These are phyloP conservation scores for Dujonia santamariae DNA, from an alignment of 1,139 yeast genomes.

Conservation along the genomic window DNA sequence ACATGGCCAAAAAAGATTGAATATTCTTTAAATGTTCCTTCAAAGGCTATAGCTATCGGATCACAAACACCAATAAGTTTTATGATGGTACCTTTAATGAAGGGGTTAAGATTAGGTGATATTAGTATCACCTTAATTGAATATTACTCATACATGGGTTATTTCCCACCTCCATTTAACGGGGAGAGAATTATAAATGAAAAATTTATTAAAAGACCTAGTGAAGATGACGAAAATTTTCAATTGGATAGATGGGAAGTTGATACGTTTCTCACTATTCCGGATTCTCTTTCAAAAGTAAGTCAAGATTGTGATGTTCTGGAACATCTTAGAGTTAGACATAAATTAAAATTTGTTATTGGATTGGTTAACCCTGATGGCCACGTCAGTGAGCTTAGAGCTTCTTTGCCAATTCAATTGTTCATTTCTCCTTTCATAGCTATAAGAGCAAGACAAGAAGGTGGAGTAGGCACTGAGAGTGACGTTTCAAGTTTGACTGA, in stretches of 20 bases:
- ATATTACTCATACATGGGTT: conserved; percentile 59
- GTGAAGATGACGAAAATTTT: conserved; percentile 33
- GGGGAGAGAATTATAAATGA: conserved; percentile 58
- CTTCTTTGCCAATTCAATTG: conserved; percentile 65
- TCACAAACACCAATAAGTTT: conserved; percentile 69
- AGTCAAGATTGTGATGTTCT: conserved; percentile 81
- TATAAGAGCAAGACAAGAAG: conserved; percentile 48
- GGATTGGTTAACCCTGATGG: conserved; percentile 70
- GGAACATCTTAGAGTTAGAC: conserved; percentile 62
- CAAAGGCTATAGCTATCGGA: conserved; percentile 89
- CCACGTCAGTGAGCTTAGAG: conserved; percentile 73
- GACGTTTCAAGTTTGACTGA: not conserved
- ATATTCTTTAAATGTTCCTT: conserved; percentile 81
- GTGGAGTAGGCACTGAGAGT: conserved; percentile 10
- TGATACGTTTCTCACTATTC: conserved; percentile 56
- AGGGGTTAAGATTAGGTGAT: conserved; percentile 76
- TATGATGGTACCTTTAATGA: conserved; percentile 72
- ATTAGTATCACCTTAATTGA: conserved; percentile 68
- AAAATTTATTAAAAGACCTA: conserved; percentile 32
- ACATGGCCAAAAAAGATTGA: conserved; percentile 96
- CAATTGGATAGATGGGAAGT: conserved; percentile 78
- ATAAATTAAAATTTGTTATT: conserved; percentile 64
- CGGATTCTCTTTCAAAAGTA: conserved; percentile 68
- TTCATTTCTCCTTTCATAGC: conserved; percentile 83
- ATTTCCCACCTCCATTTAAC: conserved; percentile 49